phyloP scores from a whole-genome alignment of 176 grass and related monocot genomes.

The Oropetium thomaeum region DNA sequence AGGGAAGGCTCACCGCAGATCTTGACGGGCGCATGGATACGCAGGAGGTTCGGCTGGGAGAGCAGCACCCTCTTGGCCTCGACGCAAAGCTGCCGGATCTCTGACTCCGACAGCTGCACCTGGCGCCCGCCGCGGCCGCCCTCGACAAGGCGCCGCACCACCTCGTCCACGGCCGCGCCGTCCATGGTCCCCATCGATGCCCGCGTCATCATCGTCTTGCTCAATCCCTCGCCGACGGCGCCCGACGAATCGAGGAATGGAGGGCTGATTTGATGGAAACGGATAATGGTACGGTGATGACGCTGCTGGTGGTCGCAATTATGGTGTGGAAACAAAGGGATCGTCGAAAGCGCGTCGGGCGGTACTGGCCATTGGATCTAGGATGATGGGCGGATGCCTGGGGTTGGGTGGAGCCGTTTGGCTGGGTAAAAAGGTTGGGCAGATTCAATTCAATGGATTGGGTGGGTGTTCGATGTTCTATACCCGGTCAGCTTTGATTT shows the following conservation, averaged over 20 bases:
- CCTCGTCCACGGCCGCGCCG: conserved; percentile 62
- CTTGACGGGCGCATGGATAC: conserved; percentile 75
- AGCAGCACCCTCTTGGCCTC: conserved; percentile 80
- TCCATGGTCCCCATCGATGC: conserved; percentile 67
- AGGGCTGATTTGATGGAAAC: not conserved
- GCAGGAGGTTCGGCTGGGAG: conserved; percentile 74
- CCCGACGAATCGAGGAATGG: not conserved
- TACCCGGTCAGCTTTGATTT: not conserved
- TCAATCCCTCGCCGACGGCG: not conserved
- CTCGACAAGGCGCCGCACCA: conserved; percentile 61
- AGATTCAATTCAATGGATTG: not conserved
- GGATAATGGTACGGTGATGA: not conserved
- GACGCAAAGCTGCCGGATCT: conserved; percentile 97
- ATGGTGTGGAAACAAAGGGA: not conserved
- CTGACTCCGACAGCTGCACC: conserved; percentile 87
- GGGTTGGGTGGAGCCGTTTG: not conserved
- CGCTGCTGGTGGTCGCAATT: not conserved
- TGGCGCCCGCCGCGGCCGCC: conserved; percentile 63
- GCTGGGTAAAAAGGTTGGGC: not conserved
- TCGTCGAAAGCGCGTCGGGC: not conserved
- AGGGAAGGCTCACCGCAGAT: conserved; percentile 62
- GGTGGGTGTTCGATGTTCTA: not conserved
- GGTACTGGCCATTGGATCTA: not conserved
- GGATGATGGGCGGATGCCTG: not conserved
- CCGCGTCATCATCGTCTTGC: conserved; percentile 81